These are phyloP conservation scores for Perkinsus chesapeaki DNA, from an alignment of 169 alveolate species.

Conservation along the genomic window DNA sequence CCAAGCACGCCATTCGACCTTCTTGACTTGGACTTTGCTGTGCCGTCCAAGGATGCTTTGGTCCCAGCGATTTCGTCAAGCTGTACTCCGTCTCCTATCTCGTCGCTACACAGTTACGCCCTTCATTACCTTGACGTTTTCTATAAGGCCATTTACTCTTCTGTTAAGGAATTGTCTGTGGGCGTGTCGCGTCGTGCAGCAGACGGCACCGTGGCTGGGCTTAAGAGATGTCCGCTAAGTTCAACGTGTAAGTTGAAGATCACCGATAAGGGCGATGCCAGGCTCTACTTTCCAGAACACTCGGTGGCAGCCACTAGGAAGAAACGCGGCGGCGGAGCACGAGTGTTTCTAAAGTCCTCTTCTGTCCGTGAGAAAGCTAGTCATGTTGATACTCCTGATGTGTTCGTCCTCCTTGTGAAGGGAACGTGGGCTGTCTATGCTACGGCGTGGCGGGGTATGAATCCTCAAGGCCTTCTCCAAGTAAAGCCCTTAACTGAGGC, in stretches of 20 bases:
- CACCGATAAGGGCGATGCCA: neutral
- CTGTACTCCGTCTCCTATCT: neutral
- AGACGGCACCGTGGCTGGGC: neutral
- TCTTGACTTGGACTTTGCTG: neutral
- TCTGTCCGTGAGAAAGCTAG: neutral
- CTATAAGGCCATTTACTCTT: neutral
- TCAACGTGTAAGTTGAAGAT: neutral
- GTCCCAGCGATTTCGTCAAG: neutral
- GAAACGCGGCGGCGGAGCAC: neutral
- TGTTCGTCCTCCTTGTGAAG: neutral
- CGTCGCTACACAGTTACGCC: neutral
- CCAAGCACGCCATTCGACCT: neutral
- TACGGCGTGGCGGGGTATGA: neutral
- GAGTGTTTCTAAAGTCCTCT: neutral
- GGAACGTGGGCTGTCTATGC: neutral
- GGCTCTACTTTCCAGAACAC: neutral
- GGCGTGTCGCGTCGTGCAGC: neutral
- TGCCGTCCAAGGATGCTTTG: neutral
- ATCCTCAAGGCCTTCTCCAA: neutral
- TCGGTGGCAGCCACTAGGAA: neutral
- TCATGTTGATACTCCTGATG: neutral
- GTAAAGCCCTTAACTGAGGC: neutral
- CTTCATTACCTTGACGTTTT: neutral
- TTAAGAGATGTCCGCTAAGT: neutral
- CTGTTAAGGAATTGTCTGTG: neutral